Percentiles rank a stretch among this genome's conserved stretches.
Conservation (phyloP, 129 eudicot species). For the sunflower (Helianthus annuus) region DNA sequence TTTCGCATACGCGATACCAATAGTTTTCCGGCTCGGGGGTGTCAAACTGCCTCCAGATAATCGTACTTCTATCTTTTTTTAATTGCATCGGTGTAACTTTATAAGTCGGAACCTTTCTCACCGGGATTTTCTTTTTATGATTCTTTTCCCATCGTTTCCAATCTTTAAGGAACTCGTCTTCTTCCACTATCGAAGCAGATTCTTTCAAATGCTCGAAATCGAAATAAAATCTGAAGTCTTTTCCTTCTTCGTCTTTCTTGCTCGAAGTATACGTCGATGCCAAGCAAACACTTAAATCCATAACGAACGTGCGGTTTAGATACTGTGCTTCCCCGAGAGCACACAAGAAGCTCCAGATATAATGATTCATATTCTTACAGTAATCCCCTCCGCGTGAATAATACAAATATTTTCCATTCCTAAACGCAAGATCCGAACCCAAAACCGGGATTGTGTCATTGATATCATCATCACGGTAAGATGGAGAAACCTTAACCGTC, state of each 20-base stretch:
- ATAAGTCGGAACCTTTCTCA: slow-evolving; percentile 71
- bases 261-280: slow-evolving; percentile 63
- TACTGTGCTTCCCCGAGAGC: slow-evolving; percentile 95
- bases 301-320: slow-evolving; percentile 85
- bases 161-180: slow-evolving; percentile 72
- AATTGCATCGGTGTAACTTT: slow-evolving; percentile 88
- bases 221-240: slow-evolving; percentile 87
- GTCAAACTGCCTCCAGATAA: slow-evolving; percentile 92
- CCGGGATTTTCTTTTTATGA: slow-evolving; percentile 64
- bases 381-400: slow-evolving; percentile 97
- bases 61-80: slow-evolving; percentile 72
- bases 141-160: slow-evolving; percentile 87
- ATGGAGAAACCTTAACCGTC: slow-evolving; percentile 40
- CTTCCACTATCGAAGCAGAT: slow-evolving; percentile 74
- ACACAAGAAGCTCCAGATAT: slow-evolving; percentile 93
- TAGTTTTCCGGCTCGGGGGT: slow-evolving; percentile 95
- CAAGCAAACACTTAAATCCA: slow-evolving; percentile 89
- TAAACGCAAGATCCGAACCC: slow-evolving; percentile 65
- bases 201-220: slow-evolving; percentile 99
- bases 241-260: slow-evolving; percentile 86
- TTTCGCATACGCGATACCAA: slow-evolving; percentile 97
- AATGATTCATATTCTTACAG: slow-evolving; percentile 95
- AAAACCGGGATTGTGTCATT: slow-evolving; percentile 77
- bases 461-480: slow-evolving; percentile 70
- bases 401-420: slow-evolving; percentile 79